A percentile compares a stretch with the other conserved stretches of the same genome.
Evolutionary conservation across 495 filamentous ascomycete species (phyloP).

Genomic region (Venustampulla echinocandica): DNA sequence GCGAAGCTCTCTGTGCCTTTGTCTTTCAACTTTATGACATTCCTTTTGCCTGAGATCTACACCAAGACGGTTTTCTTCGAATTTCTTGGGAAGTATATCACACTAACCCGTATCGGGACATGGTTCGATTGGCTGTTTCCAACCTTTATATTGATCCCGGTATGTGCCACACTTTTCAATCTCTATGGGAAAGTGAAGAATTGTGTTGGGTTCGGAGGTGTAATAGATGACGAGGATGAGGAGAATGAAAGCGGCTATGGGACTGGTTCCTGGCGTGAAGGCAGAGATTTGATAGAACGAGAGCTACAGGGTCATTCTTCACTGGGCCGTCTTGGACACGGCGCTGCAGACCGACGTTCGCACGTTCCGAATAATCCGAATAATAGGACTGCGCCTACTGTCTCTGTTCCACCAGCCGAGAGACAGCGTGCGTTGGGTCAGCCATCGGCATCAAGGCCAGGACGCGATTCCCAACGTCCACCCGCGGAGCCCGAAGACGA

Average conservation of each 20-base stretch:
- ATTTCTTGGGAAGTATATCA: conserved; percentile 77
- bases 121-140: conserved; percentile 88
- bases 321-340: conserved; percentile 30
- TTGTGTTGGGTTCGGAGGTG: conserved; percentile 67
- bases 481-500: conserved; percentile 53
- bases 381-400: conserved; percentile 17
- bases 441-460: conserved; percentile 7
- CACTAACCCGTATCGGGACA: conserved; percentile 72
- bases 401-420: conserved; percentile 16
- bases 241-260: conserved; percentile 57
- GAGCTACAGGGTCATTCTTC: conserved; percentile 63
- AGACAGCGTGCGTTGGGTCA: conserved; percentile 12
- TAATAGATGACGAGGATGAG: conserved; percentile 67
- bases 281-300: conserved; percentile 84
- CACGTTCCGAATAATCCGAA: conserved; percentile 20
- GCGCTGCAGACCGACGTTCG: conserved; percentile 5
- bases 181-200: conserved; percentile 75
- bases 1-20: conserved; percentile 86
- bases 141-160: conserved; percentile 72
- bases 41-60: conserved; percentile 61
- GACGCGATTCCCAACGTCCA: conserved; percentile 24
- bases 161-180: conserved; percentile 75
- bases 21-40: conserved; percentile 91
- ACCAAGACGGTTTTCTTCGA: conserved; percentile 69
- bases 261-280: conserved; percentile 85